A percentile compares a stretch with the other conserved stretches of the same genome.
Conservation (phyloP, 768 basidiomycete species). For the Megacollybia marginata region DNA sequence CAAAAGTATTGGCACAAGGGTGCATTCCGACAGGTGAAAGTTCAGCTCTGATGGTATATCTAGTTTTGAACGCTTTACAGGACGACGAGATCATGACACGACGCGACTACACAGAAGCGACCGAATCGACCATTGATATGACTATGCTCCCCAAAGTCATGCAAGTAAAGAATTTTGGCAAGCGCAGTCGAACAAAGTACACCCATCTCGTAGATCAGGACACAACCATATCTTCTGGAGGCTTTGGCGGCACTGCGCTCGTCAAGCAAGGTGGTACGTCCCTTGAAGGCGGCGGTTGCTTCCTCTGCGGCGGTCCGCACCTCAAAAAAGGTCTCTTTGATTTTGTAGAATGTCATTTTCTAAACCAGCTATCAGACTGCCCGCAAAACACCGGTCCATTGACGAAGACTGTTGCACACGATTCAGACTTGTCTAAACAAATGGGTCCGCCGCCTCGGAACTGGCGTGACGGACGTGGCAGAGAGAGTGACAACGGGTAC, state of each 20-base stretch:
- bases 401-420: constrained; percentile 14
- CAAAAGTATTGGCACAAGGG: constrained; percentile 99
- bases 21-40: constrained; percentile 88
- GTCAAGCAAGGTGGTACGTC: constrained; percentile 50
- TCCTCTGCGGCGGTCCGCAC: constrained; percentile 91
- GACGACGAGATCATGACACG: constrained; percentile 80
- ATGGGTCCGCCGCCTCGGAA: constrained; percentile 23
- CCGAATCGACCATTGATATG: constrained; percentile 82
- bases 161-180: constrained; percentile 95
- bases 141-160: constrained; percentile 88
- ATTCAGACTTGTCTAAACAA: constrained; percentile 22
- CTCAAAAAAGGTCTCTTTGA: constrained; percentile 68
- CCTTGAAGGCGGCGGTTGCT: constrained; percentile 68
- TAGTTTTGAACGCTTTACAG: constrained; percentile 29
- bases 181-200: constrained; percentile 89
- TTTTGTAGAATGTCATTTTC: constrained; percentile 2
- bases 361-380: constrained; percentile 28
- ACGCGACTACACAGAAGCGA: constrained; percentile 86
- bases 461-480: constrained; percentile 11
- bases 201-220: constrained; percentile 95
- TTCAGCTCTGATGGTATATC: not conserved
- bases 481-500: constrained; percentile 12
- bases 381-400: constrained; percentile 40
- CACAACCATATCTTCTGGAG: constrained; percentile 58
- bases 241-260: constrained; percentile 55